Evolutionary conservation across 345 rosid genomes (phyloP), one percentile per base, ranked within the genome.

Genomic region (Iberis pinnata): DNA sequence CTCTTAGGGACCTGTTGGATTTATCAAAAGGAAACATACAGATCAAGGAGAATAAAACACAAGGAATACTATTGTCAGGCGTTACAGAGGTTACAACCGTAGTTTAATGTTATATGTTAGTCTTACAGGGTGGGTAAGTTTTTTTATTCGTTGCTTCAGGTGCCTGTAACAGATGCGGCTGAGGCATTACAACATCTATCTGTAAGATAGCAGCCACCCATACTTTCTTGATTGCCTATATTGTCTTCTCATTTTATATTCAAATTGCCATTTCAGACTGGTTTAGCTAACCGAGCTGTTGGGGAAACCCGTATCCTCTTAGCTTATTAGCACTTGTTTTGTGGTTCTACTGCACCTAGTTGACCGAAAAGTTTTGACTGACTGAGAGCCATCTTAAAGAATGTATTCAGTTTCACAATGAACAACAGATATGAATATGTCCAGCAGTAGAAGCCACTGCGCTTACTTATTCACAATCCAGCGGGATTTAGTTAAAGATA

Each of bases 371-470:
- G n/a, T 22, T 41, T 12, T 5, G 49, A 25, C 39, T 42, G 27
- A 31, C n/a, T 57, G 57, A 56, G 50, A 16, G 29, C 41, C 56
- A 14, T 65, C 31, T 53, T 53, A 14, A 25, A 61, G 49, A n/a
- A 44, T 68, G 63, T 53, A 53, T 64, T 29, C 18, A 31, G 36
- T 58, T 77, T 72, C 66, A 75, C 68, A 22, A 35, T 39, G 39
- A 60, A 42, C 22, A 26, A 49, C 58, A 89, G 94, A 89, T 65
- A 86, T 89, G 95, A 89, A 89, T 66, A 70, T 77, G 80, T 80
- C 80, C 54, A 86, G 97, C 77, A 89, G 97, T 50, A 73, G 96
- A 82, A 89, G 94, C 62, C 97, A 89, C 51, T 80, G 90, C 52
- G 65, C 75, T 25, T 82, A 82, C 78, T 61, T 86, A 44, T 75